Conservation (phyloP, 2,329 filamentous ascomycete species). For the Tolypocladium tundrense region DNA sequence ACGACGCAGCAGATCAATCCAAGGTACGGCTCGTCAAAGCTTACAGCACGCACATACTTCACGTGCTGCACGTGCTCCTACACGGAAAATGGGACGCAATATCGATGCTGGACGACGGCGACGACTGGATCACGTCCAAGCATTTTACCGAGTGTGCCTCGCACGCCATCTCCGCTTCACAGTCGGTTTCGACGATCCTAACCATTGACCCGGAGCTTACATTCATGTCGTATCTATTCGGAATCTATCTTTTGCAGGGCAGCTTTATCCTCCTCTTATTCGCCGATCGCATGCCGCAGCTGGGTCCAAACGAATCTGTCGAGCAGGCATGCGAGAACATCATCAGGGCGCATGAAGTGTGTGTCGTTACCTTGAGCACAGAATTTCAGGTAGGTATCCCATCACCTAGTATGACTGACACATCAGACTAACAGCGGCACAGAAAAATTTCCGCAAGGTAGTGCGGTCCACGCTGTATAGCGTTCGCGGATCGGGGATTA, state of each 20-base stretch:
- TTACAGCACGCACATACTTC: conserved; percentile 36
- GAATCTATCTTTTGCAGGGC: conserved; percentile 40
- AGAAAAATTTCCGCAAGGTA: conserved; percentile 46
- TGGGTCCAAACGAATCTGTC: conserved; percentile 33
- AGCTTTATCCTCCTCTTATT: conserved; percentile 39
- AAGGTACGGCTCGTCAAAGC: conserved; percentile 29
- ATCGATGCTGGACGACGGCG: conserved; percentile 36
- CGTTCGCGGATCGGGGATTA: conserved; percentile 28
- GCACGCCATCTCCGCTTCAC: conserved; percentile 35
- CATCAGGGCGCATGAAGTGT: conserved; percentile 39
- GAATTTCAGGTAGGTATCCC: conserved; percentile 33
- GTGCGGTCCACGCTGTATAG: conserved; percentile 37
- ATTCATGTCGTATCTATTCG: conserved; percentile 43
- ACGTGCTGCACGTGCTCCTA: conserved; percentile 36
- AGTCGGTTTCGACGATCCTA: conserved; percentile 34
- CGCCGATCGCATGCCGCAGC: conserved; percentile 36
- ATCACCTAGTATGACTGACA: not conserved
- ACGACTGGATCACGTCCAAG: conserved; percentile 36
- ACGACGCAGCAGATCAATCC: conserved; percentile 15
- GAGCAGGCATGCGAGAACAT: conserved; percentile 39
- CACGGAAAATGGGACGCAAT: conserved; percentile 40
- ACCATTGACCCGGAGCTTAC: conserved; percentile 36
- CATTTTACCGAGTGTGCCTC: conserved; percentile 34
- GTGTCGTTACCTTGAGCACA: conserved; percentile 37
- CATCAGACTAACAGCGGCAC: not conserved